These are phyloP conservation scores for Pseudogymnoascus sp. DNA, from an alignment of 2,329 filamentous ascomycete species.

Conservation along the genomic window DNA sequence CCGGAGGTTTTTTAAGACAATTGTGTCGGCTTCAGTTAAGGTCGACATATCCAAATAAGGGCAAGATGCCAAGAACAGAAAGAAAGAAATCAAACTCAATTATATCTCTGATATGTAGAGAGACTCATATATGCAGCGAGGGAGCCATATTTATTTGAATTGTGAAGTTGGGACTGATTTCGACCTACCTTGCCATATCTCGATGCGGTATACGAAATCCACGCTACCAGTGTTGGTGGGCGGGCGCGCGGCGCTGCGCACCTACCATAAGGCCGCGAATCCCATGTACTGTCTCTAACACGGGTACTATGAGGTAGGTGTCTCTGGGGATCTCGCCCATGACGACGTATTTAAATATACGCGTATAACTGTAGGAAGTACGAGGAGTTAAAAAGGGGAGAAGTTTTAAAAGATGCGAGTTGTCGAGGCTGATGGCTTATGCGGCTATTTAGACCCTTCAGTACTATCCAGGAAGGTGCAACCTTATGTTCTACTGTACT, in stretches of 20 bases:
- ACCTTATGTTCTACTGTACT: not conserved
- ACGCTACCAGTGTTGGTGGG: not conserved
- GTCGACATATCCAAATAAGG: not conserved
- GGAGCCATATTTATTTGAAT: not conserved
- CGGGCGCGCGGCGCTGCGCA: not conserved
- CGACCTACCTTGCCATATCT: not conserved
- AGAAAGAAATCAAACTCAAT: not conserved
- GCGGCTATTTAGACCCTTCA: not conserved
- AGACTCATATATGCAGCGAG: not conserved
- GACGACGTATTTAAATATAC: not conserved
- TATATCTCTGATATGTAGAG: not conserved
- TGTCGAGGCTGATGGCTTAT: not conserved
- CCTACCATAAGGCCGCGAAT: slow-evolving; percentile 4
- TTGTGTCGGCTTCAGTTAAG: slow-evolving; percentile 2
- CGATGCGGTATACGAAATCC: not conserved
- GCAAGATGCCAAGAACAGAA: slow-evolving; percentile 1
- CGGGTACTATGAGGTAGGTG: not conserved
- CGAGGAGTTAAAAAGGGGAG: not conserved
- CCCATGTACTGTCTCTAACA: not conserved
- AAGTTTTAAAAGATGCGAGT: not conserved
- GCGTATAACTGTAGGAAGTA: not conserved
- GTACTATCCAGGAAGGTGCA: not conserved
- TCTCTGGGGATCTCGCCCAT: not conserved
- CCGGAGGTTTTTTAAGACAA: slow-evolving; percentile 3
- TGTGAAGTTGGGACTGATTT: not conserved